Evolutionary conservation across 179 eudicot genomes (phyloP).

Genomic region (Vitellaria paradoxa): DNA sequence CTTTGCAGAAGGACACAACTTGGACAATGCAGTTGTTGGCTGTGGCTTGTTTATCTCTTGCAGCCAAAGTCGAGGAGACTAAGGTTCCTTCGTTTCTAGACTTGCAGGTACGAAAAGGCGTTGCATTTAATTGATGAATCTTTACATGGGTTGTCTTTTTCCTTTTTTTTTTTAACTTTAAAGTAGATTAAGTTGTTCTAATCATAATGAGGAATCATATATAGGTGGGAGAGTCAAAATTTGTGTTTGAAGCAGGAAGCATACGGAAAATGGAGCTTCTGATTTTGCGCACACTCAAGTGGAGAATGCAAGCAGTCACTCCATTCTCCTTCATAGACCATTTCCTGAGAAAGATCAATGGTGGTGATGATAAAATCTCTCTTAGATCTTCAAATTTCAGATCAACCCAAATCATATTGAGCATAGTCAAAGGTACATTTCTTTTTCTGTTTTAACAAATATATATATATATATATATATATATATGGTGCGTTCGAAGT

Average conservation of each 20-base stretch:
- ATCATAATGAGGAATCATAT: conserved; percentile 4
- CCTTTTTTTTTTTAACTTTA: too few species aligned
- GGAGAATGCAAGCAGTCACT: conserved; percentile 84
- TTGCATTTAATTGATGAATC: neutral
- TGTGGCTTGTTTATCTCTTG: conserved; percentile 72
- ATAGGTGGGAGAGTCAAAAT: conserved; percentile 54
- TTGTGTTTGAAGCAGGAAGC: conserved; percentile 67
- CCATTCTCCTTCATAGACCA: conserved; percentile 71
- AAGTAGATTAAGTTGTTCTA: neutral
- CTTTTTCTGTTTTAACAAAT: too few species aligned
- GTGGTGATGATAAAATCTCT: conserved; percentile 37
- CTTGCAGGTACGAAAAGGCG: conserved; percentile 48
- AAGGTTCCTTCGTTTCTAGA: conserved; percentile 57
- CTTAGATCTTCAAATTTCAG: conserved; percentile 32
- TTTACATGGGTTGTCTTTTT: neutral
- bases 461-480: too few species aligned
- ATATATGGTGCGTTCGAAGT: too few species aligned
- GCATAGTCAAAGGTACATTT: conserved; percentile 50
- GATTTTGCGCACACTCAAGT: conserved; percentile 70
- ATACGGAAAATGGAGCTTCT: conserved; percentile 76
- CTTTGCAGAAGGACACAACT: conserved; percentile 42
- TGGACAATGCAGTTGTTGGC: conserved; percentile 85
- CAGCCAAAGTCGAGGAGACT: conserved; percentile 77
- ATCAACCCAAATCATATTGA: conserved; percentile 54
- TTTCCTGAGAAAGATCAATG: conserved; percentile 49